Evolutionary conservation across 768 basidiomycete species (phyloP), one percentile per base, ranked within the genome.

Genomic region (Gautieria morchelliformis): DNA sequence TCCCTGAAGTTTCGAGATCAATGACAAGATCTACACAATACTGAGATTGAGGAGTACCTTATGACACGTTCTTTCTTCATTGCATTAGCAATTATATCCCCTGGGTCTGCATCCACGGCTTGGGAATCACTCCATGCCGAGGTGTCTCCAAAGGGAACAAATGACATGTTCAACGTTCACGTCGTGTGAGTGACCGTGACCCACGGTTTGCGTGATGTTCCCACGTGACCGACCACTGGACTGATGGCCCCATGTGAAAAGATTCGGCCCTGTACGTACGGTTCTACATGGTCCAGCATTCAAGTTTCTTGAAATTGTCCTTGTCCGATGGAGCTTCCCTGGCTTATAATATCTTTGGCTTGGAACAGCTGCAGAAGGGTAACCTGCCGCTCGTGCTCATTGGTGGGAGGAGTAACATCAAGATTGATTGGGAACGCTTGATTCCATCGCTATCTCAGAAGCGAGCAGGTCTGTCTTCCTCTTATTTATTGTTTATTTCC

Each of bases 31-130:
- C 40, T 52, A 24, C 6, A 2, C 35, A 9, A 37, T 37, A 3
- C 4, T 51, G 42, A 11, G 55, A 37, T 39, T 44, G 14, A 30
- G 35, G 40, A n/a, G 71, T 83, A 91, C 90, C 85, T 88, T 67
- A 93, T 78, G 9, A 87, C 62, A 56, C 83, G 75, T 66, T 93
- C 90, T 64, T 91, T 93, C 67, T 71, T 76, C 52, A 93, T 74
- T 7, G 90, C 84, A 62, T 89, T 87, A 61, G 81, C 82, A 40
- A 93, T 78, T 40, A 87, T 75, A 65, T 90, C 86, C 47, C 75
- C 80, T 19, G 77, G 65, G 42, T 74, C 69, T 17, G 75, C 68
- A 7, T 73, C 71, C 49, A 70, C 6, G 4, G 63, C 30, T 32
- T 32, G 48, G 58, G 63, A 52, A 24, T 66, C 66, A 8, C 80